A percentile compares a stretch with the other conserved stretches of the same genome.
Evolutionary conservation across 306 rosid genomes (phyloP).

Genomic region (Cotoneaster glaucophyllus): DNA sequence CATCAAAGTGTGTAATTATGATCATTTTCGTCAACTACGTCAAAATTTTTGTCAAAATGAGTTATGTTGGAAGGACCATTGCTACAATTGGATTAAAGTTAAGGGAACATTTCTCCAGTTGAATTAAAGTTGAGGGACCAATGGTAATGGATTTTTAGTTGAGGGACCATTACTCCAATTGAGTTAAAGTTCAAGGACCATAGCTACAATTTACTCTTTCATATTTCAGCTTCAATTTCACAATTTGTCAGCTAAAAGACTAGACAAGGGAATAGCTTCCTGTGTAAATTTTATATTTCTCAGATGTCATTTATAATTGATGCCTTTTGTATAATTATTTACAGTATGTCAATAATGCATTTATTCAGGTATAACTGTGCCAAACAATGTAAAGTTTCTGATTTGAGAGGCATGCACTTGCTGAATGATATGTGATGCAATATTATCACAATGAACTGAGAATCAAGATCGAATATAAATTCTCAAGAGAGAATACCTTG

Average conservation of each 20-base stretch:
- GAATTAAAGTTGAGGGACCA: too few relatives aligned
- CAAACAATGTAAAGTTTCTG: neutral
- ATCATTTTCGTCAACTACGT: too few relatives aligned
- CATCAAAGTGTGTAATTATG: too few relatives aligned
- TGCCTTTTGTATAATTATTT: neutral
- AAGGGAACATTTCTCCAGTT: too few relatives aligned
- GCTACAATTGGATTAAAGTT: too few relatives aligned
- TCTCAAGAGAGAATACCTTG: constrained; percentile 44
- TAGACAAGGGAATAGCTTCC: neutral
- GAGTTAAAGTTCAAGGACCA: too few relatives aligned
- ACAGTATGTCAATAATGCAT: neutral
- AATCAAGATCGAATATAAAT: neutral
- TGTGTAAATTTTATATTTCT: neutral
- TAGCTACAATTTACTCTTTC: too few relatives aligned
- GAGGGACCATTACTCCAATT: too few relatives aligned
- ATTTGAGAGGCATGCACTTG: neutral
- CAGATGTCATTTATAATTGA: neutral
- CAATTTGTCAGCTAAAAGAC: neutral
- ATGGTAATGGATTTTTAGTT: too few relatives aligned
- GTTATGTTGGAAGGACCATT: too few relatives aligned
- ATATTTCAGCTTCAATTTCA: neutral
- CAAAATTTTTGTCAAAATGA: too few relatives aligned
- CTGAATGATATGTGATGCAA: neutral
- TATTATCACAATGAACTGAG: constrained; percentile 4
- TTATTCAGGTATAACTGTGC: neutral